phyloP scores from a whole-genome alignment of 2,329 filamentous ascomycete genomes.

The Paecilomyces sp. region DNA sequence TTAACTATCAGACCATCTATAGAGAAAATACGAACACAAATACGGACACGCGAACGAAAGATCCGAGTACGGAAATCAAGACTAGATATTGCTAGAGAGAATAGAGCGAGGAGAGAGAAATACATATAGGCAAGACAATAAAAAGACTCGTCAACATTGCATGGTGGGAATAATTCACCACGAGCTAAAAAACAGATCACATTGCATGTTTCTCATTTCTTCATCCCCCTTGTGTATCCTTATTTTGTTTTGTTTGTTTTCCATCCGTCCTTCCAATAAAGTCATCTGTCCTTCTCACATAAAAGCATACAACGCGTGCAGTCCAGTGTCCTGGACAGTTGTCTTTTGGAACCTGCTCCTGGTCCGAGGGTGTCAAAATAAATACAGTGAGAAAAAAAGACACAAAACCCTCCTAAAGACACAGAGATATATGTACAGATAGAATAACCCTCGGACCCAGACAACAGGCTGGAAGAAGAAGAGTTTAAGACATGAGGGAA shows the following conservation, averaged over 20 bases:
- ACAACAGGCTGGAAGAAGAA: constrained; percentile 1
- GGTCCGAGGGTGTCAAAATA: neutral
- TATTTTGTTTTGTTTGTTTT: neutral
- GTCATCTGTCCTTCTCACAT: neutral
- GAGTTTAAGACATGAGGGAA: neutral
- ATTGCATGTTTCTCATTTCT: neutral
- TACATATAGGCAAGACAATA: constrained; percentile 1
- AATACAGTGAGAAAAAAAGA: neutral
- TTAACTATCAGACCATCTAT: neutral
- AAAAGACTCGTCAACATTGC: neutral
- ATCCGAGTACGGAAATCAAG: neutral
- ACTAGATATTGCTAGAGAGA: neutral
- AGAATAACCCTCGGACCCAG: neutral
- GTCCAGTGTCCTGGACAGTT: neutral
- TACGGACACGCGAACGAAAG: neutral
- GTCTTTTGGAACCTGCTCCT: neutral
- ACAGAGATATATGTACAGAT: constrained; percentile 1
- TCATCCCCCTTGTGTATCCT: neutral
- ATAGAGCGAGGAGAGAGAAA: neutral
- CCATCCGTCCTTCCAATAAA: neutral
- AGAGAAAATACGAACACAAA: neutral
- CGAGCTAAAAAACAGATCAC: neutral
- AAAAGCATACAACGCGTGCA: neutral
- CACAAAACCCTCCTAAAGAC: neutral
- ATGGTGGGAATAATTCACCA: neutral